Percentiles rank a stretch among this genome's conserved stretches.
These are phyloP conservation scores for Periconia macrospinosa DNA, from an alignment of 2,329 filamentous ascomycete species.

Conservation along the genomic window DNA sequence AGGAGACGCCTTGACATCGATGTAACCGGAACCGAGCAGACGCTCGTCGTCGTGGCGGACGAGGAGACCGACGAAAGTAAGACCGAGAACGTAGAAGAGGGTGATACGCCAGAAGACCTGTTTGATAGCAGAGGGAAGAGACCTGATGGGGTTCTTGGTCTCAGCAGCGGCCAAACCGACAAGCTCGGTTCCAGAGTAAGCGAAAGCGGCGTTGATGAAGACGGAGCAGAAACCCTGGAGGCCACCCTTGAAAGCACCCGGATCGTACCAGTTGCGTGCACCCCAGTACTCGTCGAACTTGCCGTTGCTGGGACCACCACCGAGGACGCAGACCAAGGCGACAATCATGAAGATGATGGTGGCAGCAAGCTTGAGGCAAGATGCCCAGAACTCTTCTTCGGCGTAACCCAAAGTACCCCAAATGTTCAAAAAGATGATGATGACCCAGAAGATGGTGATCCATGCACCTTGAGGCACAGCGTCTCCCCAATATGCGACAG, in stretches of 20 bases:
- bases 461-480: constrained; percentile 32
- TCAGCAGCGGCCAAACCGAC: constrained; percentile 68
- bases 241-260: constrained; percentile 70
- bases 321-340: constrained; percentile 58
- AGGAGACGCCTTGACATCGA: constrained; percentile 55
- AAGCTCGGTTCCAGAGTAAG: constrained; percentile 76
- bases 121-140: constrained; percentile 47
- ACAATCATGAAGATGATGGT: constrained; percentile 48
- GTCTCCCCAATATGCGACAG: constrained; percentile 41
- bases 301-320: constrained; percentile 56
- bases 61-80: constrained; percentile 49
- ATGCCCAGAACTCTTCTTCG: constrained; percentile 46
- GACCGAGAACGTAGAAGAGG: constrained; percentile 49
- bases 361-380: constrained; percentile 38
- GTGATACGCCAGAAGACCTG: constrained; percentile 54
- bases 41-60: constrained; percentile 35
- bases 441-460: constrained; percentile 43
- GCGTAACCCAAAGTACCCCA: constrained; percentile 45
- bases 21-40: constrained; percentile 39
- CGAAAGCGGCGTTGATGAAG: constrained; percentile 74
- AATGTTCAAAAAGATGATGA: constrained; percentile 42
- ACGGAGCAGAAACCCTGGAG: constrained; percentile 80
- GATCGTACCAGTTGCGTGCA: constrained; percentile 62
- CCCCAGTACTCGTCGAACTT: constrained; percentile 58
- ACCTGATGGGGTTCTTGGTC: constrained; percentile 57